Conservation (phyloP, 1,139 yeast species). For the Protomyces gravidus region DNA sequence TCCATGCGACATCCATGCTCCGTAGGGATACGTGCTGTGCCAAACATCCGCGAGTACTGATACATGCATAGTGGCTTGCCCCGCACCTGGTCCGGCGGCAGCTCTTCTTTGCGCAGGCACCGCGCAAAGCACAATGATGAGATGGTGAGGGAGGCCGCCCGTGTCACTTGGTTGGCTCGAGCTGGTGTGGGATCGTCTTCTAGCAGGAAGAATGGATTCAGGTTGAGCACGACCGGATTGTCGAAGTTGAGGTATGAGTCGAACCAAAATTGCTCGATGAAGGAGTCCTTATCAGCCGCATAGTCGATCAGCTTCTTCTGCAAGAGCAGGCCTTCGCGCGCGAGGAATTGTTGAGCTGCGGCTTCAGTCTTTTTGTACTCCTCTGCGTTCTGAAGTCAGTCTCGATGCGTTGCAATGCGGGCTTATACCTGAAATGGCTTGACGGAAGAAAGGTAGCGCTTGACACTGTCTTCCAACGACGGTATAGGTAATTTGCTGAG, state of each 20-base stretch:
- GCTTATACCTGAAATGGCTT: constrained; percentile 58
- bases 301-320: constrained; percentile 62
- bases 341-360: constrained; percentile 59
- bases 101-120: constrained; percentile 68
- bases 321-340: constrained; percentile 56
- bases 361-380: constrained; percentile 60
- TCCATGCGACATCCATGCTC: constrained; percentile 78
- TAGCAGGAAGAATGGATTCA: constrained; percentile 79
- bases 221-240: constrained; percentile 76
- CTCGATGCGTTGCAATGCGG: neutral
- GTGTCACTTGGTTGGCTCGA: constrained; percentile 61
- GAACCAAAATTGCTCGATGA: constrained; percentile 90
- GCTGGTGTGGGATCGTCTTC: constrained; percentile 90
- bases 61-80: constrained; percentile 82
- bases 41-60: constrained; percentile 79
- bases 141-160: constrained; percentile 77
- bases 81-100: constrained; percentile 66
- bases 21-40: constrained; percentile 81
- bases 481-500: constrained; percentile 74
- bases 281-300: constrained; percentile 62
- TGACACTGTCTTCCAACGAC: constrained; percentile 59
- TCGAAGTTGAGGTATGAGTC: constrained; percentile 83
- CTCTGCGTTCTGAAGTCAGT: constrained; percentile 46
- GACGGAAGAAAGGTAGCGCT: constrained; percentile 58
- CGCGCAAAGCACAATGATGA: constrained; percentile 74